Evolutionary conservation across 2,329 filamentous ascomycete species (phyloP), one percentile per base, ranked within the genome.

Genomic region (Dactylellina cionopaga): DNA sequence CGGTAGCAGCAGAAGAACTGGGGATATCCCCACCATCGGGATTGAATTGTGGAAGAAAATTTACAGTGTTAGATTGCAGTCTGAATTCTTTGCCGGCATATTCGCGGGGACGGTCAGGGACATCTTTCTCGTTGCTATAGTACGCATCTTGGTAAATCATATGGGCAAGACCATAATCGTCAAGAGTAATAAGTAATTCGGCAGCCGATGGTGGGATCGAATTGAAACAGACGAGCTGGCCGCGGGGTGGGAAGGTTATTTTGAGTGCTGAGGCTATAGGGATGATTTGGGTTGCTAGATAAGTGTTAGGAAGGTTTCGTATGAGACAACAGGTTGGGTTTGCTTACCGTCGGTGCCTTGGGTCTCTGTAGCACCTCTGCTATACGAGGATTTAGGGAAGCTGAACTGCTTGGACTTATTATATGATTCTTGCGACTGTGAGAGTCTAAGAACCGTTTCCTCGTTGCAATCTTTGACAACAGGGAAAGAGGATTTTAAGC

Each of bases 11-110:
- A 75, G 0, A 83, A 66, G 0, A 24, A 10, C 19, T 19, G 11
- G 59, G 25, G 11, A 58, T 44, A 24, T 81, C 82, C 5, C 58
- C 47, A 25, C 86, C 88, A 4, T 82, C 85, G 1, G 86, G 81
- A 77, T 96, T 88, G 75, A 98, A 98, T 0, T 86, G 83, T 0
- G 92, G 91, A 1, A 98, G 85, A 80, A 88, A 96, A 0, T 91
- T 91, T 5, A 96, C 78, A 0, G 90, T 91, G 59, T 85, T 88
- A 70, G 92, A 90, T 77, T 88, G 86, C 5, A 97, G 82, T 66
- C 87, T 89, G 78, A 96, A 97, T 76, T 96, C 91, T 76, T 88
- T 88, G 2, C 94, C 94, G 5, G 91, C 94, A 81, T 96, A 98
- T 80, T 96, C 92, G 58, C 92, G 85, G 29, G 85, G 81, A 58